Conservation (phyloP, 1,139 yeast species). For the Barnettozyma hawaiiensis region DNA sequence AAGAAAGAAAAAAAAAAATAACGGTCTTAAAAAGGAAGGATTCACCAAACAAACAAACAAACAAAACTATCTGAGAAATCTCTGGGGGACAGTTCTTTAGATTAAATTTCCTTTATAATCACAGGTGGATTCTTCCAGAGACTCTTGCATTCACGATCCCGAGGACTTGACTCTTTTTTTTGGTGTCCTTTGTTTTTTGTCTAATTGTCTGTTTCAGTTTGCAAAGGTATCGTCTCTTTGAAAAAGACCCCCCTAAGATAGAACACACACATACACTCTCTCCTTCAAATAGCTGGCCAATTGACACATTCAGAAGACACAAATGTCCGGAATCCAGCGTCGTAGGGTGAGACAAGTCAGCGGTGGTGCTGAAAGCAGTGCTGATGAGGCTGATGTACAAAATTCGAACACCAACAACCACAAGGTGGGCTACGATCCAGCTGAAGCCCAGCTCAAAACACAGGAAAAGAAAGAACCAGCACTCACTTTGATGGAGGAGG, state of each 20-base stretch:
- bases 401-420: slow-evolving; percentile 20
- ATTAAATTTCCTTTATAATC: not conserved
- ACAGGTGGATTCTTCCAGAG: not conserved
- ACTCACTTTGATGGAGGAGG: slow-evolving; percentile 94
- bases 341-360: slow-evolving; percentile 2
- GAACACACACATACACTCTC: too few species aligned
- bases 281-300: not conserved
- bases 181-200: not conserved
- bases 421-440: slow-evolving; percentile 81
- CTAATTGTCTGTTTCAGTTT: not conserved
- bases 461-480: slow-evolving; percentile 46
- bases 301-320: not conserved
- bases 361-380: not conserved
- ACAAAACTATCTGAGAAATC: not conserved
- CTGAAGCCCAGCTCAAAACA: slow-evolving; percentile 35
- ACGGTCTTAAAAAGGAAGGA: not conserved
- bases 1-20: not conserved
- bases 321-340: slow-evolving; percentile 2
- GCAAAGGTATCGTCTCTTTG: not conserved
- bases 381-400: not conserved
- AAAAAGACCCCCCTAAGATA: not conserved
- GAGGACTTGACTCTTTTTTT: too few species aligned
- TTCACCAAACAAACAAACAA: too few species aligned
- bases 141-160: too few species aligned
- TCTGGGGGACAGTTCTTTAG: not conserved